Evolutionary conservation across 495 filamentous ascomycete species (phyloP).

Genomic region (Penicillium diatomitis): DNA sequence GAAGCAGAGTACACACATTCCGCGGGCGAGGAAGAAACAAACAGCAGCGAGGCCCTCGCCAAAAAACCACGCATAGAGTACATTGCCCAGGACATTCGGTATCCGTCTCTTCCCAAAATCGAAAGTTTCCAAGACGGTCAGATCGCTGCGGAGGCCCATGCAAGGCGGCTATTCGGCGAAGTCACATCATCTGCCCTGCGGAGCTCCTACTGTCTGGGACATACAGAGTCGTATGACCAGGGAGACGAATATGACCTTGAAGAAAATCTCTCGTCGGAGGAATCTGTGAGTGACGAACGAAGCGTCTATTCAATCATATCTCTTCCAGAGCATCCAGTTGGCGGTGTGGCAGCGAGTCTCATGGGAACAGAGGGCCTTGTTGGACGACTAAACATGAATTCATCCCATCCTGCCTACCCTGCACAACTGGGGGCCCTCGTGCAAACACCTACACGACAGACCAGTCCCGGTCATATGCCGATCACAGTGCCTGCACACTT

Average conservation of each 20-base stretch:
- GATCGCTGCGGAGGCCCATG: slow-evolving; percentile 18
- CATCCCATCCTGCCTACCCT: slow-evolving; percentile 29
- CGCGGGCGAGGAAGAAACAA: slow-evolving; percentile 17
- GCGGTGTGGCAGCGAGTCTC: slow-evolving; percentile 46
- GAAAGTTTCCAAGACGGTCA: slow-evolving; percentile 30
- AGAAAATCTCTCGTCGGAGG: slow-evolving; percentile 34
- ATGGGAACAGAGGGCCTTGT: slow-evolving; percentile 61
- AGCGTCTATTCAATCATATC: slow-evolving; percentile 34
- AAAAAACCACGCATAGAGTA: slow-evolving; percentile 32
- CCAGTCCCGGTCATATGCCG: slow-evolving; percentile 16
- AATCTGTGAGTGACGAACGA: slow-evolving; percentile 36
- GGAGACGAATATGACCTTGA: slow-evolving; percentile 20
- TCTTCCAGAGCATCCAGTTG: slow-evolving; percentile 30
- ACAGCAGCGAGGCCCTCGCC: slow-evolving; percentile 26
- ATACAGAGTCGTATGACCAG: slow-evolving; percentile 16
- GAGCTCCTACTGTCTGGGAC: slow-evolving; percentile 49
- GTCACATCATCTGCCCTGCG: slow-evolving; percentile 60
- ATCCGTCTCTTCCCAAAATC: slow-evolving; percentile 36
- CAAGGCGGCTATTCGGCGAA: slow-evolving; percentile 68
- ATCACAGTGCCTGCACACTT: slow-evolving; percentile 7
- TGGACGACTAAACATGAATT: slow-evolving; percentile 58
- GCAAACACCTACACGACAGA: slow-evolving; percentile 26
- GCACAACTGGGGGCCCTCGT: slow-evolving; percentile 23
- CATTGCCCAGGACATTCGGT: slow-evolving; percentile 24
- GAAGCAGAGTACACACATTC: slow-evolving; percentile 20